phyloP scores from a whole-genome alignment of 1,284 basidiomycete species.

The Entoloma clypeatum region DNA sequence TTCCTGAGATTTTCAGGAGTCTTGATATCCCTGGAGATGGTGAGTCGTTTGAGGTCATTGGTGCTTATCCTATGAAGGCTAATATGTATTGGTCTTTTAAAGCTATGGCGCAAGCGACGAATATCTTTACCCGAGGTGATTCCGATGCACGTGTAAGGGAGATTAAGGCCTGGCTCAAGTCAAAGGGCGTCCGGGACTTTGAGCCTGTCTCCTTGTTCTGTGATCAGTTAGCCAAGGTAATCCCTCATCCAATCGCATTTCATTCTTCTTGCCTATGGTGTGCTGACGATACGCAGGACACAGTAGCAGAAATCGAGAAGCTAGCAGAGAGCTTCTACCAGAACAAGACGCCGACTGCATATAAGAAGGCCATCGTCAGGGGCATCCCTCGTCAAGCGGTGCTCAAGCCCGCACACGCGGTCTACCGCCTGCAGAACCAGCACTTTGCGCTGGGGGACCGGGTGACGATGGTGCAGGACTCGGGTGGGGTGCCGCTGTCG shows the following conservation, averaged over 20 bases:
- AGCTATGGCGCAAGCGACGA: conserved; percentile 74
- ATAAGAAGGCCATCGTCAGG: conserved; percentile 90
- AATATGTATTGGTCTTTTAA: conserved; percentile 15
- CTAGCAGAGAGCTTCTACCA: conserved; percentile 67
- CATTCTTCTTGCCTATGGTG: not conserved
- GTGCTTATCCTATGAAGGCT: conserved; percentile 2
- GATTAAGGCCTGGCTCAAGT: conserved; percentile 84
- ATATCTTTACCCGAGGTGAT: conserved; percentile 66
- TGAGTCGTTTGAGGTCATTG: conserved; percentile 28
- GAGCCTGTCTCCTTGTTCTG: conserved; percentile 92
- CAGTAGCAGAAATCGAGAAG: conserved; percentile 75
- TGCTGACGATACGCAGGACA: conserved; percentile 46
- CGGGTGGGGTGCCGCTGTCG: conserved; percentile 88
- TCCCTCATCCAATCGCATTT: conserved; percentile 3
- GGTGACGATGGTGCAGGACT: conserved; percentile 93
- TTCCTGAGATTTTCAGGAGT: conserved; percentile 77
- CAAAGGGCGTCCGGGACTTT: conserved; percentile 84
- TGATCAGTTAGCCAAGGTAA: conserved; percentile 86
- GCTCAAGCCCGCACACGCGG: conserved; percentile 88
- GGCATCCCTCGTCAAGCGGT: conserved; percentile 93
- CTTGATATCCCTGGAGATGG: conserved; percentile 71
- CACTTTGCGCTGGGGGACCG: conserved; percentile 92
- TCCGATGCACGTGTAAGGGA: conserved; percentile 74
- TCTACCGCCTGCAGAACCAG: conserved; percentile 89
- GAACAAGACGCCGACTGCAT: conserved; percentile 53